Conservation (phyloP, 1,139 yeast species). For the Williopsis jadinii region DNA sequence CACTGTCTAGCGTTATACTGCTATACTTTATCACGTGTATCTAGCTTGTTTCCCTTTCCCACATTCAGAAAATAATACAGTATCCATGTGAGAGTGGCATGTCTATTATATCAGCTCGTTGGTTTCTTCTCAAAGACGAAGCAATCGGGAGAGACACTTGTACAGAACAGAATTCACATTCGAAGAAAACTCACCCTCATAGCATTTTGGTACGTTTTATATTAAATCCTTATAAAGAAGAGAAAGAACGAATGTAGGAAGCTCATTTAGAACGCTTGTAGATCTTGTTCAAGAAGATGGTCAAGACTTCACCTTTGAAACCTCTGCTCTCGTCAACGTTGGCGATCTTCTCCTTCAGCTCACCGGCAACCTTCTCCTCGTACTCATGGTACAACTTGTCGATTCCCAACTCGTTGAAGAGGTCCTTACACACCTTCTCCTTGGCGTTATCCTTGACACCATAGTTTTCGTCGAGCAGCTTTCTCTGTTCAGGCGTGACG, state of each 20-base stretch:
- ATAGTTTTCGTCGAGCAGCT: constrained; percentile 76
- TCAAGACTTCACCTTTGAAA: constrained; percentile 77
- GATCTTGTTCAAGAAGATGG: constrained; percentile 79
- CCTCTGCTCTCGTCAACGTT: constrained; percentile 85
- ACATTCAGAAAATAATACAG: too few species aligned
- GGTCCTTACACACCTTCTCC: constrained; percentile 66
- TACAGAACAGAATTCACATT: too few species aligned
- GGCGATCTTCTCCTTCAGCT: constrained; percentile 58
- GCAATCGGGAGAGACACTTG: too few species aligned
- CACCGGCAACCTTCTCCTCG: constrained; percentile 69
- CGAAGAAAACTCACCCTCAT: too few species aligned
- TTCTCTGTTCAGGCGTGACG: constrained; percentile 76
- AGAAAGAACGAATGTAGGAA: too few species aligned
- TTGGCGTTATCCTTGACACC: constrained; percentile 71
- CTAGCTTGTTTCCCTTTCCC: too few species aligned
- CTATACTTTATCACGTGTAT: too few species aligned
- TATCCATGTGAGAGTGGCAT: too few species aligned
- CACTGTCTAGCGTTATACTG: neutral
- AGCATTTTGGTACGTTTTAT: too few species aligned
- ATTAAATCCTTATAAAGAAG: too few species aligned
- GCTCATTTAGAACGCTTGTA: constrained; percentile 81
- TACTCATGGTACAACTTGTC: constrained; percentile 67
- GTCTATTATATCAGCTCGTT: too few species aligned
- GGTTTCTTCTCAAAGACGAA: too few species aligned
- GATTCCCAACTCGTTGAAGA: constrained; percentile 70